Evolutionary conservation across 139 green algal species (phyloP), one percentile per base, ranked within the genome.

Genomic region (Micractinium conductrix): DNA sequence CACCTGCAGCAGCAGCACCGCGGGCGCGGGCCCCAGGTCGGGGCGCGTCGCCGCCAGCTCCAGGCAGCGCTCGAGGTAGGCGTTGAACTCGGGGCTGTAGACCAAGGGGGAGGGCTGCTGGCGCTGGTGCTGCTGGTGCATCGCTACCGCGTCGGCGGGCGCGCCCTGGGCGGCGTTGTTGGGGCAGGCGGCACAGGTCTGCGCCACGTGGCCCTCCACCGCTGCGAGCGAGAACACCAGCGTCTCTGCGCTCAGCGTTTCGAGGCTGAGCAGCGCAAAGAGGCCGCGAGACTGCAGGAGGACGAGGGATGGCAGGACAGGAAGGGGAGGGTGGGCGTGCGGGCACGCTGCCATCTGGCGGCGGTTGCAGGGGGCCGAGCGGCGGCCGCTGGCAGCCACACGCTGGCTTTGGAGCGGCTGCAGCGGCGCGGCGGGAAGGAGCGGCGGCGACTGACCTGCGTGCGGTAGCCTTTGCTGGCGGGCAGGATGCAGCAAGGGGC

Each of bases 1-100:
- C 40, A 69, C 75, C 75, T 81, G 75, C 26, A 82, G 76, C 55
- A 82, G 76, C 38, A 82, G 76, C 58, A 82, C 76, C 1, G 76
- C 38, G 38, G 76, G 76, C 14, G 76, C 76, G 35, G 45, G 40
- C 33, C 76, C 76, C 40, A 82, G 76, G 33, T 55, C 55, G 0
- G 43, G 63, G 22, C 68, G 62, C 55, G 40, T 24, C 55, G 43
- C 26, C 38, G 76, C 62, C 76, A 82, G 76, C 76, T 82, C 76
- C 37, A 82, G 76, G 24, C 37, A 58, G 22, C 76, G 76, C 76
- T 82, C 76, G 38, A 82, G 58, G 38, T 60, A 82, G 30, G 50
- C 43, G 7, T 21, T 24, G 3, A 82, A 67, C 45, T 80, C 45
- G 10, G 74, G 74, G 74, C 74, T 35, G 74, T 80, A 80, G 45